Conservation (phyloP, 2,329 filamentous ascomycete genomes). For the Fusarium illudens region DNA sequence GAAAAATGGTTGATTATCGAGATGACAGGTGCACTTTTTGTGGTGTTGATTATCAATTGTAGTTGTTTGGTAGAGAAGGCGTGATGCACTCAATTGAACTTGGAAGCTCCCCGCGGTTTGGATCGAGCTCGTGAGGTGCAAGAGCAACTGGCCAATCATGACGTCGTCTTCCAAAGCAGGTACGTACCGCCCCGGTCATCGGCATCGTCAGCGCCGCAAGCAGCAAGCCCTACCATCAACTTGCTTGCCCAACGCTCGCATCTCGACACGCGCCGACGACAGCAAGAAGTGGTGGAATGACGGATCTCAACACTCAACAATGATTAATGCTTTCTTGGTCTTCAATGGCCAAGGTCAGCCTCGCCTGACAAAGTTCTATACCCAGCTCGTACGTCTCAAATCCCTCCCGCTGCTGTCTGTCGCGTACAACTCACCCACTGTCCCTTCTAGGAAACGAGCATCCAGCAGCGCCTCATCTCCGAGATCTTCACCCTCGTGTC, state of each 20-base stretch:
- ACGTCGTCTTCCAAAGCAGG: slow-evolving; percentile 2
- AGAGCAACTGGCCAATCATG: slow-evolving; percentile 22
- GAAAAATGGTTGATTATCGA: not conserved
- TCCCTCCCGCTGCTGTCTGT: not conserved
- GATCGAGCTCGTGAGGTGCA: slow-evolving; percentile 10
- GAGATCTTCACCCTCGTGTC: slow-evolving; percentile 98
- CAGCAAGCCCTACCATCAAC: slow-evolving; percentile 35
- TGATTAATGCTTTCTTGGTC: slow-evolving; percentile 99
- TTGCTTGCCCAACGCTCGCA: slow-evolving; percentile 2
- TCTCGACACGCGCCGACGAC: not conserved
- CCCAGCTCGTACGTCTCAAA: slow-evolving; percentile 74
- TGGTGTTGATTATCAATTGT: slow-evolving; percentile 17
- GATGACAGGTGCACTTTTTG: not conserved
- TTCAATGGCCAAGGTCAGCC: slow-evolving; percentile 99
- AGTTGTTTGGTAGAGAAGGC: slow-evolving; percentile 7
- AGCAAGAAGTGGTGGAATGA: slow-evolving; percentile 29
- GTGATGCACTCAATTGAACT: not conserved
- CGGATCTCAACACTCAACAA: slow-evolving; percentile 51
- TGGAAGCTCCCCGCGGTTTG: not conserved
- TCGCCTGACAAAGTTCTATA: slow-evolving; percentile 97
- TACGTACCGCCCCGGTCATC: slow-evolving; percentile 37
- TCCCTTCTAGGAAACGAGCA: slow-evolving; percentile 83
- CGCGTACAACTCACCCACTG: slow-evolving; percentile 7
- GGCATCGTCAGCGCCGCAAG: slow-evolving; percentile 18
- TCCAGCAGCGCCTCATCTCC: slow-evolving; percentile 94